Conservation (phyloP, 371 early-diverging fungal genomes). For the Sporodiniella umbellata region DNA sequence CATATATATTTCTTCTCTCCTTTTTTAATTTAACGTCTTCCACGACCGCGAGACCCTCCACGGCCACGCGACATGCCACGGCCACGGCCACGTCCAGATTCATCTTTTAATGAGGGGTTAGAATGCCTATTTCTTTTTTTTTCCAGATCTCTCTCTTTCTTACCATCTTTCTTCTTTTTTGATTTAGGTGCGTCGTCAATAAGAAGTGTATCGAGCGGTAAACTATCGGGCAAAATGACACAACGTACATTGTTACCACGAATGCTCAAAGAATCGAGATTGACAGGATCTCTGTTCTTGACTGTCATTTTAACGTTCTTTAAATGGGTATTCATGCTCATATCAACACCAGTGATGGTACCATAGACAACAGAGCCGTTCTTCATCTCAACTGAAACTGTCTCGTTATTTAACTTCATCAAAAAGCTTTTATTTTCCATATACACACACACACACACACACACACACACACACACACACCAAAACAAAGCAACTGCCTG, state of each 20-base stretch:
- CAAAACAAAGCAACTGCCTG: too few species aligned
- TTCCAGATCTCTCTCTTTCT: neutral
- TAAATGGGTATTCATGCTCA: slow-evolving; percentile 98
- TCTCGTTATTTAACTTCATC: slow-evolving; percentile 91
- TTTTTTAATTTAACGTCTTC: slow-evolving; percentile 25
- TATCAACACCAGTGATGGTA: slow-evolving; percentile 94
- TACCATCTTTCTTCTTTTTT: slow-evolving; percentile 75
- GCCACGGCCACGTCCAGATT: slow-evolving; percentile 46
- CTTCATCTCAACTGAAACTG: slow-evolving; percentile 93
- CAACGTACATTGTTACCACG: slow-evolving; percentile 94
- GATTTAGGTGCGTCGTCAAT: slow-evolving; percentile 93
- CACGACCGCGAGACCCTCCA: slow-evolving; percentile 43
- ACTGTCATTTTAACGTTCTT: slow-evolving; percentile 98
- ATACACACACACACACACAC: too few species aligned
- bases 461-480: too few species aligned
- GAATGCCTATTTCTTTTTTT: too few species aligned
- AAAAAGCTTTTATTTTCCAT: slow-evolving; percentile 76
- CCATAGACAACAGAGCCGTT: slow-evolving; percentile 93
- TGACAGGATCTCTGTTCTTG: slow-evolving; percentile 83
- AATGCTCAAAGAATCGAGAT: slow-evolving; percentile 86
- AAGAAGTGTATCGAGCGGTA: slow-evolving; percentile 92
- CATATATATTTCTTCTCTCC: neutral
- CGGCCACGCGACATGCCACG: slow-evolving; percentile 56
- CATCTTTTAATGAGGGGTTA: too few species aligned
- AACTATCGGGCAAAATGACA: slow-evolving; percentile 88